Base-by-base conservation (phyloP, 1,284 basidiomycete species). In the Apiotrichum domesticum region DNA sequence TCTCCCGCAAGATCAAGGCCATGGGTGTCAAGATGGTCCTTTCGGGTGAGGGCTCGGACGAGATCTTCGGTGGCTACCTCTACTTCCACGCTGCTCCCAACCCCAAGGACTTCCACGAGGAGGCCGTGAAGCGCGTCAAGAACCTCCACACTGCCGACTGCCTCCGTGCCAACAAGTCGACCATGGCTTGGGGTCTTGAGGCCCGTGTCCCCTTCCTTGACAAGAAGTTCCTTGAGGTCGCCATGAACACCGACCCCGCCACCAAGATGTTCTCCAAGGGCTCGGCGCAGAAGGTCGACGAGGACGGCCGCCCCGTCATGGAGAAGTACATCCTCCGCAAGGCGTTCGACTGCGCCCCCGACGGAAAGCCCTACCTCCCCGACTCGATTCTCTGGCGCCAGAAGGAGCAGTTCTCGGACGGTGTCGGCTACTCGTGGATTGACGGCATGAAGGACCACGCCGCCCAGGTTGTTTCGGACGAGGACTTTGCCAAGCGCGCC, bases 21-120 rank as follows among this genome's bases (percentile, higher is more conserved):
- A 98, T 94, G 88, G 96, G 96, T 63, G 96, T 99, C 63, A 99
- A 99, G 81, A 99, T 99, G 96, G 96, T 99, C 3, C 82, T 99
- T 42, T 92, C 88, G 62, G 96, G 96, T 39, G 96, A 99, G 77
- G 96, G 96, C 35, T 93, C 90, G 58, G 96, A 99, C 70, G 96
- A 99, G 78, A 93, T 98, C 64, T 85, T 97, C 55, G 96, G 96
- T 77, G 94, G 93, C 13, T 99, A 99, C 79, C 84, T 99, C 54
- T 99, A 99, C 81, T 99, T 99, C 87, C 95, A 98, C 77, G 95
- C 95, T 45, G 96, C 96, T 0, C 96, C 96, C 13, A 86, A 94
- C 70, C 79, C 85, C 54, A 80, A 80, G 64, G 87, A 92, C 21
- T 97, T 98, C 83, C 92, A 98, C 80, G 90, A 96, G 74, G 96